Base-by-base conservation (phyloP, 2,329 filamentous ascomycete species). In the Colletotrichum abscissum region DNA sequence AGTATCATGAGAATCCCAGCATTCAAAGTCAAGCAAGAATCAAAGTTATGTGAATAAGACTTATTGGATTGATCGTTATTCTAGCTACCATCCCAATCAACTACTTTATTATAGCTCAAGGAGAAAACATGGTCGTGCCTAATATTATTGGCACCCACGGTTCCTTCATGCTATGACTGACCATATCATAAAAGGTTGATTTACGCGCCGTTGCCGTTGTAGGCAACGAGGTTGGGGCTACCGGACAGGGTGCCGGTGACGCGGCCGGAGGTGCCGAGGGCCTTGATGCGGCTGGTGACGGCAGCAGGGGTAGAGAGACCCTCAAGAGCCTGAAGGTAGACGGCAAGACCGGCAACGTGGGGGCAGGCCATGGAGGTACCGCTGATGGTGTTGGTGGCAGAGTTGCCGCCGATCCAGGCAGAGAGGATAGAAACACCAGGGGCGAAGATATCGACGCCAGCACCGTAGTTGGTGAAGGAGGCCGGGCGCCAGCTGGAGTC, bases 301-400 rank as follows among this genome's bases (percentile, higher is more conserved):
- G 80, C 81, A 63, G 81, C 79, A 1, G 88, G 86, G 14, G 82
- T 83, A 12, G 74, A 76, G 62, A 78, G 74, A 38, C 78, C 77
- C 78, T 88, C 84, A 1, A 87, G 79, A 11, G 78, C 82, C 73
- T 88, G 78, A 33, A 92, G 79, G 78, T 92, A 92, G 19, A 88
- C 84, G 16, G 87, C 89, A n/a, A 92, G 79, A 8, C 91, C 91
- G 22, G 88, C 84, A 65, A 92, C 84, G 77, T 92, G 90, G 0
- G 91, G 90, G 4, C 86, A 84, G 2, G 90, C 88, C 90, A 92
- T 92, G 38, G 87, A 90, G 4, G 91, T 92, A 35, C 91, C 91
- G 6, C 85, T 88, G 77, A 90, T 84, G 38, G 78, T 84, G 59
- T 82, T 82, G 28, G 79, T 86, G 28, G 87, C 84, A 7, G 77